These are phyloP conservation scores for Xylaria sp. DNA, from an alignment of 2,329 filamentous ascomycete species.

Conservation along the genomic window DNA sequence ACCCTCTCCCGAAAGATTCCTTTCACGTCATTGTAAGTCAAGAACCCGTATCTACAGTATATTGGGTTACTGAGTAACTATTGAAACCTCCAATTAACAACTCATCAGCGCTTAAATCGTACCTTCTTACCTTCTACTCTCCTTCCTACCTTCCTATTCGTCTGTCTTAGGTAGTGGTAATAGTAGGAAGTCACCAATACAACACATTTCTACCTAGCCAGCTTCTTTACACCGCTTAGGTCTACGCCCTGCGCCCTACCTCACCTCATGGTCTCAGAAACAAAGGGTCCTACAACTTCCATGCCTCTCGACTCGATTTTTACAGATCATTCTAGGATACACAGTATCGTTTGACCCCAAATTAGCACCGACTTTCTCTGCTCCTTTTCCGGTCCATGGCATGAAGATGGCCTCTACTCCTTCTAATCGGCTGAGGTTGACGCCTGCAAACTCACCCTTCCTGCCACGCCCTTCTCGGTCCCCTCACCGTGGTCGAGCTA, in stretches of 20 bases:
- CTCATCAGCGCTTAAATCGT: conserved; percentile 39
- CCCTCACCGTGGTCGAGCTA: conserved; percentile 61
- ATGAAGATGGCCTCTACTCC: conserved; percentile 68
- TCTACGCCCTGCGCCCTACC: not conserved
- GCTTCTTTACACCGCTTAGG: conserved; percentile 2
- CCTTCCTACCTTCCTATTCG: conserved; percentile 8
- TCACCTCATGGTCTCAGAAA: conserved; percentile 30
- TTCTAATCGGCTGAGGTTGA: conserved; percentile 71
- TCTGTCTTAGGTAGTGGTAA: conserved; percentile 1
- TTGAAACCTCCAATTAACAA: conserved; percentile 42
- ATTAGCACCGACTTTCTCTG: conserved; percentile 17
- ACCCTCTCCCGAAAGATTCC: conserved; percentile 30
- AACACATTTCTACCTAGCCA: conserved; percentile 11
- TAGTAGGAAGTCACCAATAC: conserved; percentile 12
- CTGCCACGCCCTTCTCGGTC: conserved; percentile 71
- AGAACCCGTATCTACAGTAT: conserved; percentile 1
- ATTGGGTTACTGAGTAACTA: conserved; percentile 23
- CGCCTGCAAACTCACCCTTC: conserved; percentile 81
- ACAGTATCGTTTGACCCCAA: conserved; percentile 39
- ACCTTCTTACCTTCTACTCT: conserved; percentile 20
- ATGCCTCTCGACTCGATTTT: conserved; percentile 40
- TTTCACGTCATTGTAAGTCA: conserved; percentile 50
- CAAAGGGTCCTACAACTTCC: conserved; percentile 20
- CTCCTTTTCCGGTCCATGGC: conserved; percentile 56
- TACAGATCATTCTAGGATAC: conserved; percentile 39